A percentile compares a stretch with the other conserved stretches of the same genome.
These are phyloP conservation scores for Botryobasidium botryosum DNA, from an alignment of 768 basidiomycete species.

Conservation along the genomic window DNA sequence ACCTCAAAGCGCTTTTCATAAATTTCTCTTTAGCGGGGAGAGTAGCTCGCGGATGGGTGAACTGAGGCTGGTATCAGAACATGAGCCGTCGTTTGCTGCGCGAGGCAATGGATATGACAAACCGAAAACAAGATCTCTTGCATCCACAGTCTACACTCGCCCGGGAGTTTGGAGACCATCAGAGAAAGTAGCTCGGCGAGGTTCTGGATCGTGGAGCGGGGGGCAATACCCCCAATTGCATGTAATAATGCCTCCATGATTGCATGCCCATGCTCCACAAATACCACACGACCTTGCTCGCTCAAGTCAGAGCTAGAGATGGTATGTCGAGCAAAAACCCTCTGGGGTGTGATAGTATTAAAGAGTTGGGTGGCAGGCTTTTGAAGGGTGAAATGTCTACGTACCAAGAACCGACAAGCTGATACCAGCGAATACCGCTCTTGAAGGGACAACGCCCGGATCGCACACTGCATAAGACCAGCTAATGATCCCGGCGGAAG, in stretches of 20 bases:
- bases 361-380: neutral
- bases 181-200: slow-evolving; percentile 66
- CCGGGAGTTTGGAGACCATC: slow-evolving; percentile 39
- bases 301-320: no score
- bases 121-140: slow-evolving; percentile 29
- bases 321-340: no score
- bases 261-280: slow-evolving; percentile 37
- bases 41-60: slow-evolving; percentile 55
- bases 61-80: slow-evolving; percentile 37
- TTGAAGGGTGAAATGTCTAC: slow-evolving; percentile 17
- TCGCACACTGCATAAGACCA: slow-evolving; percentile 51
- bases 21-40: slow-evolving; percentile 64
- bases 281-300: slow-evolving; percentile 22
- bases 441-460: slow-evolving; percentile 49
- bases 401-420: slow-evolving; percentile 66
- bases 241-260: slow-evolving; percentile 58
- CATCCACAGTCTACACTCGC: slow-evolving; percentile 45
- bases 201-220: slow-evolving; percentile 67
- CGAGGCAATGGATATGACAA: neutral
- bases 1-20: slow-evolving; percentile 54
- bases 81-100: neutral
- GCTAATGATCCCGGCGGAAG: slow-evolving; percentile 47
- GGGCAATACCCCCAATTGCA: slow-evolving; percentile 73
- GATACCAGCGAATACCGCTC: slow-evolving; percentile 76
- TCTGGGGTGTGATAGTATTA: slow-evolving; percentile 1